phyloP scores from a whole-genome alignment of 2,329 filamentous ascomycete species.

The Zelopaecilomyces penicillatus region DNA sequence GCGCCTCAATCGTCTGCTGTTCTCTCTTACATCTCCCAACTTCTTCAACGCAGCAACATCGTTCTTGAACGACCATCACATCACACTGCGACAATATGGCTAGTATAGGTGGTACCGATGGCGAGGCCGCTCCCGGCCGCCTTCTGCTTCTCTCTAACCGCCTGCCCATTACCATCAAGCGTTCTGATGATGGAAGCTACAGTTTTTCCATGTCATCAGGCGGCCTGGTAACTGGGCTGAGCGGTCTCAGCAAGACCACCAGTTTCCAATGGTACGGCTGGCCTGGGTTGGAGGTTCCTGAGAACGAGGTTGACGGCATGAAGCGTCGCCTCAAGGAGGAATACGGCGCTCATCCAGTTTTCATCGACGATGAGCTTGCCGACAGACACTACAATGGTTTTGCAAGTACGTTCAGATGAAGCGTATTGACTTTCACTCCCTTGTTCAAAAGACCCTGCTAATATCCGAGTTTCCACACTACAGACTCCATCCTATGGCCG shows the following conservation, averaged over 20 bases:
- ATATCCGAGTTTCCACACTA: neutral
- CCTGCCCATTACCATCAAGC: constrained; percentile 93
- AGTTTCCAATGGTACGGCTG: constrained; percentile 98
- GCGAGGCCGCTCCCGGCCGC: constrained; percentile 33
- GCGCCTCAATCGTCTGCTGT: neutral
- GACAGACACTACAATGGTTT: constrained; percentile 98
- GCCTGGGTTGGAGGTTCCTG: constrained; percentile 87
- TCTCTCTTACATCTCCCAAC: neutral
- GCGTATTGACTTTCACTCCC: neutral
- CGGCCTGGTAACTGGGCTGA: constrained; percentile 87
- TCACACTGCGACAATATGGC: constrained; percentile 19
- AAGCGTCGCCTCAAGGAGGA: constrained; percentile 74
- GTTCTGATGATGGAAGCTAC: constrained; percentile 83
- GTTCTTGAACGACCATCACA: neutral
- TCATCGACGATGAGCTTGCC: constrained; percentile 86
- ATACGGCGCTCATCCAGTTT: constrained; percentile 83
- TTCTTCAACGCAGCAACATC: neutral
- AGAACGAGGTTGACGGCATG: constrained; percentile 67
- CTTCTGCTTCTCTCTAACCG: constrained; percentile 90
- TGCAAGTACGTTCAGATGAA: constrained; percentile 56
- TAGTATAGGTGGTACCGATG: constrained; percentile 24
- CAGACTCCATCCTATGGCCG: constrained; percentile 96
- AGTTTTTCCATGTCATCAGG: constrained; percentile 95
- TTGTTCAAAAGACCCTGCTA: neutral
- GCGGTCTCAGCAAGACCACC: constrained; percentile 82